Conservation (phyloP, 108 stramenopile genomes). For the Cyclostephanos tholiformis region DNA sequence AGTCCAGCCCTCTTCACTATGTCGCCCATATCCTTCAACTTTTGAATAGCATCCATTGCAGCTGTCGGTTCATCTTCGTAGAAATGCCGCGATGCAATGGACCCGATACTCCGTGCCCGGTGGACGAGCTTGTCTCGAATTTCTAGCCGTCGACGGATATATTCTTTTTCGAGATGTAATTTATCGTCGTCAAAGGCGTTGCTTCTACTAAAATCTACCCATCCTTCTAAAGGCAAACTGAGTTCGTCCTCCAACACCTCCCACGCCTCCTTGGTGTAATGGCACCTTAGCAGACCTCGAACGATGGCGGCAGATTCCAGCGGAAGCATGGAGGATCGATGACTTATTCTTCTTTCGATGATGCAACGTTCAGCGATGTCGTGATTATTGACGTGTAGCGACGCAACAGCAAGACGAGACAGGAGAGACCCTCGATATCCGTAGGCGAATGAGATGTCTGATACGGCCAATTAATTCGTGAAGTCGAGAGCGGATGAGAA, state of each 20-base stretch:
- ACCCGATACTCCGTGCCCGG: conserved; percentile 71
- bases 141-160: conserved; percentile 27
- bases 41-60: conserved; percentile 63
- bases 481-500: neutral
- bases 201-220: conserved; percentile 23
- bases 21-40: conserved; percentile 64
- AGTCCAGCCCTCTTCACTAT: conserved; percentile 61
- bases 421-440: conserved; percentile 81
- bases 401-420: conserved; percentile 80
- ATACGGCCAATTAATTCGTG: neutral
- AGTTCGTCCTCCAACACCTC: conserved; percentile 77
- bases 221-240: conserved; percentile 63
- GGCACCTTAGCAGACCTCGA: conserved; percentile 66
- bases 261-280: conserved; percentile 73
- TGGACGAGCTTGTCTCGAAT: conserved; percentile 48
- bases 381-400: conserved; percentile 70
- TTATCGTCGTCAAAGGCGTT: conserved; percentile 24
- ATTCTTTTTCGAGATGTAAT: conserved; percentile 28
- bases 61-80: conserved; percentile 64
- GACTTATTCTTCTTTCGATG: conserved; percentile 54
- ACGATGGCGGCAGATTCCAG: conserved; percentile 82
- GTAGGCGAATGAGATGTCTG: conserved; percentile 56
- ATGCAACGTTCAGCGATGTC: conserved; percentile 69
- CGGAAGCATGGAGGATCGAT: conserved; percentile 67
- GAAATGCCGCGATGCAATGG: conserved; percentile 83